Evolutionary conservation across 2,329 filamentous ascomycete genomes (phyloP).

Genomic region (Epichloe amarillans): DNA sequence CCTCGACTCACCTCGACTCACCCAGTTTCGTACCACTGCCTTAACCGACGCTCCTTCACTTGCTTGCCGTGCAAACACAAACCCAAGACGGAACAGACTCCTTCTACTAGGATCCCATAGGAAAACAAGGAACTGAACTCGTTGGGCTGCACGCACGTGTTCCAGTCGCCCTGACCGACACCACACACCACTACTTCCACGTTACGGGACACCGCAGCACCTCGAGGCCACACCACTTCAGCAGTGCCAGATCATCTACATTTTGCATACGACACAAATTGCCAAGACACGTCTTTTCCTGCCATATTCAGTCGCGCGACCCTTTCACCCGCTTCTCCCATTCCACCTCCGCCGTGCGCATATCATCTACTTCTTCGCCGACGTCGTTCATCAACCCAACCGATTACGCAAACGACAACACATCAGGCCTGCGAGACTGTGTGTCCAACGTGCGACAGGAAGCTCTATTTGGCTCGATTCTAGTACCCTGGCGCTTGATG

Average conservation of each 20-base stretch:
- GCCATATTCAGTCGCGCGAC: neutral
- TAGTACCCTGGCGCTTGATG: neutral
- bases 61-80: neutral
- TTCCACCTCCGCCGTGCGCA: neutral
- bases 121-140: neutral
- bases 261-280: neutral
- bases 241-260: neutral
- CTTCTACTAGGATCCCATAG: neutral
- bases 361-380: neutral
- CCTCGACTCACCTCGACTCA: neutral
- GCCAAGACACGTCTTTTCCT: neutral
- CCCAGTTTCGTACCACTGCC: neutral
- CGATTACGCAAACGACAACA: neutral
- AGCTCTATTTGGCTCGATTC: neutral
- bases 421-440: neutral
- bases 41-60: neutral
- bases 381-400: neutral
- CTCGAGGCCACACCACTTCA: neutral
- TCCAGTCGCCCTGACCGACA: conserved; percentile 1
- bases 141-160: neutral
- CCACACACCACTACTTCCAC: neutral
- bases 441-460: neutral
- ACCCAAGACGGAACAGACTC: neutral
- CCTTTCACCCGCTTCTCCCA: neutral
- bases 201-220: conserved; percentile 1